phyloP scores from a whole-genome alignment of 768 basidiomycete species.

The Pulveroboletus sp. region DNA sequence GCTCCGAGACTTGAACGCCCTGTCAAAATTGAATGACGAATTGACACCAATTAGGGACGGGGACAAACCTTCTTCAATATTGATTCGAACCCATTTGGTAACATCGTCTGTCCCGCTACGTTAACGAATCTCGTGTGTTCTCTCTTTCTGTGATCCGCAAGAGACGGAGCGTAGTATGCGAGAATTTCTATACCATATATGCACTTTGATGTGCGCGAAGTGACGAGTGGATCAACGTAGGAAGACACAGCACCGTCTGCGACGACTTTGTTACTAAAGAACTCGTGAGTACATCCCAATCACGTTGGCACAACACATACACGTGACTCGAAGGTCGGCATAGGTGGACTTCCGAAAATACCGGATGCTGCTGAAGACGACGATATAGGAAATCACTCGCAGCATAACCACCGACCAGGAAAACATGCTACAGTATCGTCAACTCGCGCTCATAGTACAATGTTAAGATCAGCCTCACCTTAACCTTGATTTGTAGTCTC shows the following conservation, averaged over 20 bases:
- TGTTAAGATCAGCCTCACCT: neutral
- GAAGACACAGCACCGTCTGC: conserved; percentile 43
- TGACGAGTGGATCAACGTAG: conserved; percentile 43
- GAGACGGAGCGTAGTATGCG: conserved; percentile 21
- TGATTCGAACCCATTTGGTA: conserved; percentile 34
- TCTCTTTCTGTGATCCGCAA: conserved; percentile 36
- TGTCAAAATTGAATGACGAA: neutral
- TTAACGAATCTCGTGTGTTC: neutral
- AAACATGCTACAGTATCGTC: conserved; percentile 27
- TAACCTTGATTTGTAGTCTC: conserved; percentile 23
- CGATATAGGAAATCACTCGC: conserved; percentile 44
- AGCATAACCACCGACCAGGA: conserved; percentile 50
- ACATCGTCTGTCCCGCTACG: neutral
- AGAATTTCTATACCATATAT: conserved; percentile 35
- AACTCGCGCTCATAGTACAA: neutral
- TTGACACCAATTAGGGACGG: no score
- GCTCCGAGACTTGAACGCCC: conserved; percentile 16
- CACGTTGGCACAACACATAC: conserved; percentile 29
- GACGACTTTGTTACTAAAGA: conserved; percentile 40
- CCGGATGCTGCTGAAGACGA: conserved; percentile 35
- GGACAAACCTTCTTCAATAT: conserved; percentile 33
- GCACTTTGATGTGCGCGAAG: conserved; percentile 37
- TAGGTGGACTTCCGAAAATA: conserved; percentile 35
- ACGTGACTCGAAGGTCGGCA: conserved; percentile 46
- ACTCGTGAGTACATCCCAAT: neutral